Evolutionary conservation across 148 eudicot genomes (phyloP).

Genomic region (Camellia lanceoleosa): DNA sequence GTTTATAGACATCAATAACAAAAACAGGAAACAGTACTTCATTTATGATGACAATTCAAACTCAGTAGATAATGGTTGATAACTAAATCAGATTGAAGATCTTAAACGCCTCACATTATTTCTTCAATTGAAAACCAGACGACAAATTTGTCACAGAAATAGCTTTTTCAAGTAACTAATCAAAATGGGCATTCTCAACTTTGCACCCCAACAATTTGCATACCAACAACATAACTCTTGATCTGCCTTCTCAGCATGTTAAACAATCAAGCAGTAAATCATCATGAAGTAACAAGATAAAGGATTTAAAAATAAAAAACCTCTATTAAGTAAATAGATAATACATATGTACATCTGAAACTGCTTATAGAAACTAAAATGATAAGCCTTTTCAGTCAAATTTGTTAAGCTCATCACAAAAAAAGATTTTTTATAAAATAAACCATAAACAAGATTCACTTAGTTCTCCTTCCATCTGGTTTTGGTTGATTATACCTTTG

Average conservation of each 20-base stretch:
- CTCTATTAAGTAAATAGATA: slow-evolving; percentile 5
- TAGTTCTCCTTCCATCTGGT: slow-evolving; percentile 21
- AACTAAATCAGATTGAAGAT: neutral
- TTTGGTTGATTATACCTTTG: slow-evolving; percentile 23
- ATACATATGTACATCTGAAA: slow-evolving; percentile 26
- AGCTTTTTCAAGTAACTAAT: slow-evolving; percentile 1
- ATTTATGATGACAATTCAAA: neutral
- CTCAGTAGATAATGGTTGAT: neutral
- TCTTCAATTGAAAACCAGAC: neutral
- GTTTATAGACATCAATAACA: neutral
- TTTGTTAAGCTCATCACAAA: slow-evolving; percentile 15
- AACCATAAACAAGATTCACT: neutral
- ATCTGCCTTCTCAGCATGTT: slow-evolving; percentile 5
- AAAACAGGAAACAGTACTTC: neutral
- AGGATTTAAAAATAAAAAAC: neutral
- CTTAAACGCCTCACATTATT: neutral
- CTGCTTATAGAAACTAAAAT: slow-evolving; percentile 12
- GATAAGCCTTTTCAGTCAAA: slow-evolving; percentile 2
- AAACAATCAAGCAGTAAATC: slow-evolving; percentile 4
- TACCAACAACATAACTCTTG: neutral
- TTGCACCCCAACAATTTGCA: neutral
- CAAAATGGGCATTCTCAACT: neutral
- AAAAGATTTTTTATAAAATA: neutral
- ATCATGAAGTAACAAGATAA: neutral
- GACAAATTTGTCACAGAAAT: neutral